Evolutionary conservation across 164 flowering plant genomes (phyloP).

Genomic region (Santalum album): DNA sequence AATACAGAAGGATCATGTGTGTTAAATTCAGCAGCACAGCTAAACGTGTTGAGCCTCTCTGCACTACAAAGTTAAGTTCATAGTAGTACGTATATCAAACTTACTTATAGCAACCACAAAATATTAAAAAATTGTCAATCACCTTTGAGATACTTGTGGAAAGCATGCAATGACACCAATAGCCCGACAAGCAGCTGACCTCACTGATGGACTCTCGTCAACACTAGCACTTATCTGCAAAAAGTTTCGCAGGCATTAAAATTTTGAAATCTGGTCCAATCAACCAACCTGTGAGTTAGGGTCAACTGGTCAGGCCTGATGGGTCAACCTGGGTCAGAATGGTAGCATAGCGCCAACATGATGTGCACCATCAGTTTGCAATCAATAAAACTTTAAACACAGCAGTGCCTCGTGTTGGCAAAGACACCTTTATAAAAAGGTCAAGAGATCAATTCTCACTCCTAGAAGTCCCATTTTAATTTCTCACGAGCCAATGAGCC

Average conservation of each 20-base stretch:
- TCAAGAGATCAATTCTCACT: no score
- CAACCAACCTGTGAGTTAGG: no score
- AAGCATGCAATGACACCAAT: conserved; percentile 85
- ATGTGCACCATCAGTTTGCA: no score
- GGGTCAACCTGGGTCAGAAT: conserved; percentile 1
- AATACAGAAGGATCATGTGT: conserved; percentile 44
- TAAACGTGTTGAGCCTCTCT: conserved; percentile 54
- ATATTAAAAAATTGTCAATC: conserved; percentile 5
- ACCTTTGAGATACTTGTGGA: conserved; percentile 62
- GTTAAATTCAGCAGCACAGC: conserved; percentile 53
- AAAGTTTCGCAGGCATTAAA: not conserved
- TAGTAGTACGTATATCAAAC: conserved; percentile 3
- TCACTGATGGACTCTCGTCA: conserved; percentile 71
- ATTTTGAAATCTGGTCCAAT: no score
- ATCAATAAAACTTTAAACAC: no score
- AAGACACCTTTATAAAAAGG: no score
- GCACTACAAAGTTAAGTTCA: conserved; percentile 33
- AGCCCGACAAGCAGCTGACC: conserved; percentile 94
- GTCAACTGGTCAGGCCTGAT: not conserved
- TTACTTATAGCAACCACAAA: not conserved
- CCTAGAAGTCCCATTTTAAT: no score
- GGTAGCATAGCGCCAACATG: no score
- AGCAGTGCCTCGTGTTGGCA: no score
- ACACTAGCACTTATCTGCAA: conserved; percentile 54
- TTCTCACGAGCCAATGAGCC: no score